Percentiles rank a stretch among this genome's conserved stretches.
Evolutionary conservation across 805 yeast species (phyloP).

Genomic region (Starmera amethionina): DNA sequence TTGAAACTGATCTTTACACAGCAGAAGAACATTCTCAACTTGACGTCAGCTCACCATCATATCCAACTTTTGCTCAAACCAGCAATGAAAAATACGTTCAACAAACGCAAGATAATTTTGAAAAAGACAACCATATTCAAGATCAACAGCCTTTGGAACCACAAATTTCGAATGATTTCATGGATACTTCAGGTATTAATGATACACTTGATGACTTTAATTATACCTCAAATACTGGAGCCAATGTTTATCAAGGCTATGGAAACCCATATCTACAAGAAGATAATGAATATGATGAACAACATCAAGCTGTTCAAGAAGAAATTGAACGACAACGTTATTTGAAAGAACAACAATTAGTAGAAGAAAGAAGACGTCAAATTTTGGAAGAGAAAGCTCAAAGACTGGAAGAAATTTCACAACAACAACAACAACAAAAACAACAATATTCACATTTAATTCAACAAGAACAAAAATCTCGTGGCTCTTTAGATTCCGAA

Average conservation of each 20-base stretch:
- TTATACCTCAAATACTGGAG: too few relatives aligned
- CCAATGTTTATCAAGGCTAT: too few relatives aligned
- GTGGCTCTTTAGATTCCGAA: too few relatives aligned
- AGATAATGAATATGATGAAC: too few relatives aligned
- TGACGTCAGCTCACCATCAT: not conserved
- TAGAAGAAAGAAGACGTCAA: constrained; percentile 9
- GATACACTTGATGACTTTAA: too few relatives aligned
- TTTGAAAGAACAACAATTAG: constrained; percentile 2
- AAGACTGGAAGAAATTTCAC: not conserved
- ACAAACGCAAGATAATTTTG: constrained; percentile 11
- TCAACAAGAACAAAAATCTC: too few relatives aligned
- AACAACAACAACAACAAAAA: constrained; percentile 3
- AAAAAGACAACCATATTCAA: constrained; percentile 7
- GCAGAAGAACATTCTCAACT: too few relatives aligned
- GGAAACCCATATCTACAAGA: too few relatives aligned
- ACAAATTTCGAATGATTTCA: too few relatives aligned
- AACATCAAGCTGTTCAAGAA: not conserved
- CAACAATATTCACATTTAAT: not conserved
- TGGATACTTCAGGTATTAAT: too few relatives aligned
- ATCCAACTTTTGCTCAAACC: constrained; percentile 1
- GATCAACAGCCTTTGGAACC: too few relatives aligned
- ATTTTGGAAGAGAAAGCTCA: constrained; percentile 2
- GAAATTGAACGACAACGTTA: constrained; percentile 6
- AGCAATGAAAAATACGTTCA: constrained; percentile 2
- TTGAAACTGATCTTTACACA: too few relatives aligned